Conservation (phyloP, 2,329 filamentous ascomycete genomes). For the Sodiomyces alkalinus region DNA sequence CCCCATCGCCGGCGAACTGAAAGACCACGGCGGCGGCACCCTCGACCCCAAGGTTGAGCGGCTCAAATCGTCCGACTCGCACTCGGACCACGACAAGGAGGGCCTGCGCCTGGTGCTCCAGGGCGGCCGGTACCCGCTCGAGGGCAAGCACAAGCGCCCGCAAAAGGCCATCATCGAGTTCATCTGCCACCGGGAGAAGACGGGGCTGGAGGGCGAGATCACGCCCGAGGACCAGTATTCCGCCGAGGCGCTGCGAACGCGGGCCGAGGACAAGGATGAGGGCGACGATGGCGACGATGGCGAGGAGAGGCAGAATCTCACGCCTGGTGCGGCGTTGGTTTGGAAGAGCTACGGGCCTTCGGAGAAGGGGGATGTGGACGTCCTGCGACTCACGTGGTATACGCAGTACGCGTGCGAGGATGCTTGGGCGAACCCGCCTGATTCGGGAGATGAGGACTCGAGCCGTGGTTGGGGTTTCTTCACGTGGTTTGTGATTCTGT, state of each 20-base stretch:
- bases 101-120: slow-evolving; percentile 56
- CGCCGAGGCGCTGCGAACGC: slow-evolving; percentile 11
- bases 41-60: slow-evolving; percentile 53
- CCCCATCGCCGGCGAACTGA: slow-evolving; percentile 60
- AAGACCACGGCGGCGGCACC: slow-evolving; percentile 36
- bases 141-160: slow-evolving; percentile 38
- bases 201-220: slow-evolving; percentile 60
- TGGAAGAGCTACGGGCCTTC: slow-evolving; percentile 59
- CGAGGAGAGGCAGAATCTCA: slow-evolving; percentile 35
- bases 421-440: slow-evolving; percentile 18
- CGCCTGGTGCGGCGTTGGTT: slow-evolving; percentile 48
- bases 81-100: slow-evolving; percentile 50
- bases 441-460: slow-evolving; percentile 22
- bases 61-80: slow-evolving; percentile 48
- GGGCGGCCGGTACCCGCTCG: slow-evolving; percentile 38
- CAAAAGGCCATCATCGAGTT: slow-evolving; percentile 78
- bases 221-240: slow-evolving; percentile 37
- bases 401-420: slow-evolving; percentile 77
- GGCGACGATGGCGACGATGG: slow-evolving; percentile 21
- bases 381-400: slow-evolving; percentile 67
- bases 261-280: slow-evolving; percentile 21
- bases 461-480: slow-evolving; percentile 78
- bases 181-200: slow-evolving; percentile 57
- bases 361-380: slow-evolving; percentile 38
- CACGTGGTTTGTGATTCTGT: slow-evolving; percentile 93